phyloP scores from a whole-genome alignment of 345 rosid species.

The Alliaria petiolata region DNA sequence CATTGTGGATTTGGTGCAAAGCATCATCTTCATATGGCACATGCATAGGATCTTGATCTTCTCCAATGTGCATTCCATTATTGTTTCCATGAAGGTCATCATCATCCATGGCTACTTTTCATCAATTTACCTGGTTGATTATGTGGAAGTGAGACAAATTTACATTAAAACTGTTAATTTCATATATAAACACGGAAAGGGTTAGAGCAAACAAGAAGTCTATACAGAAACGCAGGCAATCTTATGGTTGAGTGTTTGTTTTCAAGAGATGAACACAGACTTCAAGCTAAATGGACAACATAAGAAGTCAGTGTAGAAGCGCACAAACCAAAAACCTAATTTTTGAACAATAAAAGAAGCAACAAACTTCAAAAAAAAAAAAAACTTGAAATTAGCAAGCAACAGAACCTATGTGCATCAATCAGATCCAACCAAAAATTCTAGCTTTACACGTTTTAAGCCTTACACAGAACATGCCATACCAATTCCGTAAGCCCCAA shows the following conservation, averaged over 20 bases:
- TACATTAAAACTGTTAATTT: not conserved
- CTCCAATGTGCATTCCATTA: constrained; percentile 40
- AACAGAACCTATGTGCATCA: constrained; percentile 6
- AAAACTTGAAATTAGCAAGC: not conserved
- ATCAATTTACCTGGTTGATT: not conserved
- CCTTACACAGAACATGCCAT: not conserved
- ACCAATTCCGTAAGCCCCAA: not conserved
- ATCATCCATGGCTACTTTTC: constrained; percentile 70
- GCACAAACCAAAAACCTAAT: not conserved
- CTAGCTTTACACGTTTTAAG: not conserved
- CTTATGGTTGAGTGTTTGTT: not conserved
- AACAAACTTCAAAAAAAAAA: not conserved
- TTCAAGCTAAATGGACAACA: not conserved
- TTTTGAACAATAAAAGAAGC: not conserved
- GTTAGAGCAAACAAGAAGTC: not conserved
- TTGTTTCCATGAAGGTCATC: constrained; percentile 43
- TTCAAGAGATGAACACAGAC: not conserved
- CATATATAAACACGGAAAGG: not conserved
- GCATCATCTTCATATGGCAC: constrained; percentile 44
- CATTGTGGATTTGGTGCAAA: constrained; percentile 42
- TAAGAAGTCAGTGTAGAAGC: not conserved
- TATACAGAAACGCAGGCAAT: not conserved
- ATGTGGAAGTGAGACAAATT: not conserved
- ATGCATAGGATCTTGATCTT: constrained; percentile 40
- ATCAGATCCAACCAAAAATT: not conserved